Percentiles rank a stretch among this genome's conserved stretches.
phyloP scores from a whole-genome alignment of 441 rosid genomes.

The Viola pubescens region DNA sequence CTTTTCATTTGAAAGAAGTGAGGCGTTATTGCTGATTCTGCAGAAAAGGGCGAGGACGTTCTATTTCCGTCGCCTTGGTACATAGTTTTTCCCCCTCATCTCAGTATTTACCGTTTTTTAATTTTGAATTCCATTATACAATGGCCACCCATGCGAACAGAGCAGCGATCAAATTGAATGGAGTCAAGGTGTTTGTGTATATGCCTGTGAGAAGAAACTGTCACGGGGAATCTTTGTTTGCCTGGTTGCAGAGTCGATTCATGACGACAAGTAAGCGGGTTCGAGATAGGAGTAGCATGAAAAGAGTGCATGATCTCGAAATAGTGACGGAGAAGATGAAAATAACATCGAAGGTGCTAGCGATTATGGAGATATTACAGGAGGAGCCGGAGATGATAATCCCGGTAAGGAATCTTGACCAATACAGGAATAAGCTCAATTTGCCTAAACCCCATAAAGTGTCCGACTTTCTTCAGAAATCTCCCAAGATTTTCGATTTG shows the following conservation, averaged over 20 bases:
- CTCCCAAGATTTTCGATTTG: conserved; percentile 70
- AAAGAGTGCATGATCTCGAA: conserved; percentile 59
- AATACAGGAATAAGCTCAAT: conserved; percentile 44
- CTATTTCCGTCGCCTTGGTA: neutral
- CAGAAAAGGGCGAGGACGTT: neutral
- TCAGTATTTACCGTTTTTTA: neutral
- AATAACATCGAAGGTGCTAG: conserved; percentile 45
- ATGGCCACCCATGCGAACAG: conserved; percentile 11
- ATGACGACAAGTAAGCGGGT: conserved; percentile 77
- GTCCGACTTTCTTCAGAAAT: conserved; percentile 56
- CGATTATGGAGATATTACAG: conserved; percentile 56
- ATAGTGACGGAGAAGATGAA: conserved; percentile 71
- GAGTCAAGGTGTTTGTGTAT: conserved; percentile 27
- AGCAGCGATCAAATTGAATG: conserved; percentile 9
- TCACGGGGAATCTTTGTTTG: conserved; percentile 11
- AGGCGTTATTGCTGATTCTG: too few species aligned
- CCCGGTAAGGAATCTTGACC: conserved; percentile 45
- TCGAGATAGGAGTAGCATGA: conserved; percentile 63
- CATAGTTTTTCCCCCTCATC: neutral
- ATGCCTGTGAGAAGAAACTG: conserved; percentile 30
- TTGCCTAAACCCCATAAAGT: conserved; percentile 57
- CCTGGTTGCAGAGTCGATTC: conserved; percentile 38
- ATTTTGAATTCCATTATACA: neutral
- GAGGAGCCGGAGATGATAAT: conserved; percentile 62
- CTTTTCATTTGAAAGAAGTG: too few species aligned